A percentile compares a stretch with the other conserved stretches of the same genome.
Evolutionary conservation across 768 basidiomycete genomes (phyloP).

Genomic region (Agaricus sinodeliciosus): DNA sequence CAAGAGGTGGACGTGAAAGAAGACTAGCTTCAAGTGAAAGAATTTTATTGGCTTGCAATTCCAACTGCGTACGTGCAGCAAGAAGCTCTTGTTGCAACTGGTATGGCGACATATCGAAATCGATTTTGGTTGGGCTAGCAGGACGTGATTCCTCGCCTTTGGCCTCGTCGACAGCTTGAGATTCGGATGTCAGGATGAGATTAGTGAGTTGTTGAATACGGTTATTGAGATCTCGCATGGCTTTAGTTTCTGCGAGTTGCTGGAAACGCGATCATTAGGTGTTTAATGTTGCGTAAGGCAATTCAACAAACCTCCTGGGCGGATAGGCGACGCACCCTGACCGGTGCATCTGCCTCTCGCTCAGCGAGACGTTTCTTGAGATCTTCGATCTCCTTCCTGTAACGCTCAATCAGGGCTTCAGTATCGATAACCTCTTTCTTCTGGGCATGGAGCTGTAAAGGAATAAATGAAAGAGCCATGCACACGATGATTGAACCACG

Average conservation of each 20-base stretch:
- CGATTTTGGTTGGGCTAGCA: slow-evolving; percentile 78
- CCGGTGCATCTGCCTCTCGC: slow-evolving; percentile 56
- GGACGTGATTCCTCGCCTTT: slow-evolving; percentile 73
- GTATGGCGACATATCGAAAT: slow-evolving; percentile 86
- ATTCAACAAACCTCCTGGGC: slow-evolving; percentile 37
- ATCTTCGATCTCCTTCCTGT: slow-evolving; percentile 91
- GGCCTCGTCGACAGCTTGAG: slow-evolving; percentile 69
- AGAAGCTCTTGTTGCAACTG: slow-evolving; percentile 89
- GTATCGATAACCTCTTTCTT: slow-evolving; percentile 94
- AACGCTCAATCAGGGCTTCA: slow-evolving; percentile 88
- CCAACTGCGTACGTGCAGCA: slow-evolving; percentile 68
- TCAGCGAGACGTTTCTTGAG: slow-evolving; percentile 70
- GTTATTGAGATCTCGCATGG: slow-evolving; percentile 76
- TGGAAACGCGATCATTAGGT: slow-evolving; percentile 19
- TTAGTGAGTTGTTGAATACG: slow-evolving; percentile 80
- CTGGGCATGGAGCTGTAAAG: slow-evolving; percentile 62
- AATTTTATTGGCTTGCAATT: slow-evolving; percentile 78
- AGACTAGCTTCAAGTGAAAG: slow-evolving; percentile 77
- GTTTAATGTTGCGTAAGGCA: background rate
- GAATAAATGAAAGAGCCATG: background rate
- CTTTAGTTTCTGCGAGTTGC: slow-evolving; percentile 82
- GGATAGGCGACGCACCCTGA: slow-evolving; percentile 40
- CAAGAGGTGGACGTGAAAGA: slow-evolving; percentile 59
- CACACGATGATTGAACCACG: slow-evolving; percentile 13
- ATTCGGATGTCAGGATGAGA: slow-evolving; percentile 63